Percentiles rank a stretch among this genome's conserved stretches.
These are phyloP conservation scores for Fusarium sp. DNA, from an alignment of 2,329 filamentous ascomycete species.

Conservation along the genomic window DNA sequence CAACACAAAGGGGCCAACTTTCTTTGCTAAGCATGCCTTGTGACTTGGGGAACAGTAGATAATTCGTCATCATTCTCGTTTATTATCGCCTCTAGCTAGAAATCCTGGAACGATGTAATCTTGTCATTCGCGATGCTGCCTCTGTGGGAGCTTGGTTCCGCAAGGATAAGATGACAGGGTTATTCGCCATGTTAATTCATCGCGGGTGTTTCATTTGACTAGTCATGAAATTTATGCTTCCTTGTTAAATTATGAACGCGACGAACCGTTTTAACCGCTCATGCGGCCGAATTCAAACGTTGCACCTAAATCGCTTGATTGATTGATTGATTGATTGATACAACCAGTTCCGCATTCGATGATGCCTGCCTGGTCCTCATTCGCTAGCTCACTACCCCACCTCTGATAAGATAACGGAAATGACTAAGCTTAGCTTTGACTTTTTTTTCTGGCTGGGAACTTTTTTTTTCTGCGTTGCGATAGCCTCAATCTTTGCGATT, in stretches of 20 bases:
- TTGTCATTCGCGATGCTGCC: neutral
- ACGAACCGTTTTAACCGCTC: neutral
- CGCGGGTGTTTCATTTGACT: neutral
- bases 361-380: slow-evolving; percentile 16
- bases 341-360: neutral
- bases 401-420: slow-evolving; percentile 3
- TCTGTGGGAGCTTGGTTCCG: slow-evolving; percentile 8
- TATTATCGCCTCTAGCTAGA: slow-evolving; percentile 5
- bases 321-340: neutral
- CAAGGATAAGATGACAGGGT: neutral
- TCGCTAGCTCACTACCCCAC: slow-evolving; percentile 10
- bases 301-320: neutral
- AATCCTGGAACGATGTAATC: neutral
- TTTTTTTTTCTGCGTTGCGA: slow-evolving; percentile 43
- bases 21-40: slow-evolving; percentile 25
- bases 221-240: neutral
- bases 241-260: neutral
- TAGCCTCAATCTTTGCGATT: slow-evolving; percentile 43
- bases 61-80: slow-evolving; percentile 32
- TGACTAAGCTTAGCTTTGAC: slow-evolving; percentile 27
- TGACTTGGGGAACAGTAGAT: slow-evolving; percentile 24
- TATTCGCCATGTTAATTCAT: neutral
- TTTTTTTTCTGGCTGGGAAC: slow-evolving; percentile 44
- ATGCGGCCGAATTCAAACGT: neutral
- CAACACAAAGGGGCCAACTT: slow-evolving; percentile 29